phyloP scores from a whole-genome alignment of 2,329 filamentous ascomycete genomes.

The Rutstroemia sp. region DNA sequence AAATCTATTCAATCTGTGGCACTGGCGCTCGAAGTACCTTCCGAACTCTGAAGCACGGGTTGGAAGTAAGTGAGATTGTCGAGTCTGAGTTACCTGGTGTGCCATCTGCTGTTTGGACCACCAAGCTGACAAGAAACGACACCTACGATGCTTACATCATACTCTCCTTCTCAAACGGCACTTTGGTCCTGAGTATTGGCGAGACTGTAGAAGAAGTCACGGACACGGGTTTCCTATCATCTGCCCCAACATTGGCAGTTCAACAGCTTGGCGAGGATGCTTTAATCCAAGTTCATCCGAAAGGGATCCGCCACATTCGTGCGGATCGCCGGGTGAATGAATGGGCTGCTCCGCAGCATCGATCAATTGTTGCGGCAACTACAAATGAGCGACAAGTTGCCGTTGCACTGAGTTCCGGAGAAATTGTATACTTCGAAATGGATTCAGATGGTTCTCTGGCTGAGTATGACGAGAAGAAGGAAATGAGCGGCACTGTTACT shows the following conservation, averaged over 20 bases:
- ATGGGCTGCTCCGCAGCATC: slow-evolving; percentile 88
- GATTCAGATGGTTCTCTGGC: slow-evolving; percentile 83
- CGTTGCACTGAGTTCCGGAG: slow-evolving; percentile 87
- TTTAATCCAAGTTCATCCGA: slow-evolving; percentile 91
- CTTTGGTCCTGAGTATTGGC: slow-evolving; percentile 87
- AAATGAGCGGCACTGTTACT: slow-evolving; percentile 93
- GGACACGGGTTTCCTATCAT: slow-evolving; percentile 85
- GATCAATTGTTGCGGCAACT: slow-evolving; percentile 88
- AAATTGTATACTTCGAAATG: slow-evolving; percentile 98
- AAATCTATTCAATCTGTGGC: slow-evolving; percentile 90
- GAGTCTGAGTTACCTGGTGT: slow-evolving; percentile 83
- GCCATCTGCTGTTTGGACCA: slow-evolving; percentile 92
- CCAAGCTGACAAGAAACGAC: slow-evolving; percentile 74
- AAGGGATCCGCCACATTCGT: slow-evolving; percentile 86
- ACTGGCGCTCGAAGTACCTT: slow-evolving; percentile 85
- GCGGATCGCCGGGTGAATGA: slow-evolving; percentile 74
- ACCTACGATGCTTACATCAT: slow-evolving; percentile 92
- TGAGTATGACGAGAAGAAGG: slow-evolving; percentile 90
- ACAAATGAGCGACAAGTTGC: slow-evolving; percentile 92
- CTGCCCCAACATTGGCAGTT: slow-evolving; percentile 82
- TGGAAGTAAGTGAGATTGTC: slow-evolving; percentile 93
- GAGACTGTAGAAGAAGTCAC: slow-evolving; percentile 95
- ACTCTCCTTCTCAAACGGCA: slow-evolving; percentile 85
- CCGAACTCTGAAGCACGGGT: slow-evolving; percentile 82
- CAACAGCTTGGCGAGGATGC: slow-evolving; percentile 92